Evolutionary conservation across 164 flowering plant genomes (phyloP).

Genomic region (Saururus chinensis): DNA sequence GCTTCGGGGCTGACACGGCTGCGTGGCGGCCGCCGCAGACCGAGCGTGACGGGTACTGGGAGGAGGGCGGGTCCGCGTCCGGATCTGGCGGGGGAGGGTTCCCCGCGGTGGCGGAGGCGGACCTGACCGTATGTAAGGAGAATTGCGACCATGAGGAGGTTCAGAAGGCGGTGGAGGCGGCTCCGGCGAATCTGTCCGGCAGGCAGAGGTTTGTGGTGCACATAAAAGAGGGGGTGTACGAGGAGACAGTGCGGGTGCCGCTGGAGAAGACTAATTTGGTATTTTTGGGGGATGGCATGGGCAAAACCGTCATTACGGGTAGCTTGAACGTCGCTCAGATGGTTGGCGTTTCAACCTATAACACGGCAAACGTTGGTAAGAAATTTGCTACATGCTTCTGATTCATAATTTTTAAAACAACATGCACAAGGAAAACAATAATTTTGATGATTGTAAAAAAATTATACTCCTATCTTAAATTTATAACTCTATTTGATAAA

Average conservation of each 20-base stretch:
- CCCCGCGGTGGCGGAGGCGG: slow-evolving; percentile 12
- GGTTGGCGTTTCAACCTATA: slow-evolving; percentile 60
- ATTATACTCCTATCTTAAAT: too few relatives aligned
- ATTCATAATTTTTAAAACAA: too few relatives aligned
- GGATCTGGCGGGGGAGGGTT: slow-evolving; percentile 29
- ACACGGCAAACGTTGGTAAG: slow-evolving; percentile 83
- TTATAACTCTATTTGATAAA: too few relatives aligned
- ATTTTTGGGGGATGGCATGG: slow-evolving; percentile 85
- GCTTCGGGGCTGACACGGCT: slow-evolving; percentile 30
- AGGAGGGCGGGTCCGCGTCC: slow-evolving; percentile 19
- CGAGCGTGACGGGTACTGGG: slow-evolving; percentile 90
- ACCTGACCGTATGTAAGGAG: slow-evolving; percentile 66
- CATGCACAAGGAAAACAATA: too few relatives aligned
- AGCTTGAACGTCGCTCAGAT: slow-evolving; percentile 28
- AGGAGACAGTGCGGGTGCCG: slow-evolving; percentile 68
- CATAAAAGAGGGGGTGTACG: slow-evolving; percentile 67
- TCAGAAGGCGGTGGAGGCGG: slow-evolving; percentile 70
- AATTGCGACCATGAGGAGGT: slow-evolving; percentile 36
- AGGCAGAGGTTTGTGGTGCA: slow-evolving; percentile 40
- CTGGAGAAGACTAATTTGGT: slow-evolving; percentile 66
- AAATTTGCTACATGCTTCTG: too few relatives aligned
- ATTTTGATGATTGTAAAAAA: too few relatives aligned
- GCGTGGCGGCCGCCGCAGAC: slow-evolving; percentile 65
- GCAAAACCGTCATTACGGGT: slow-evolving; percentile 85
- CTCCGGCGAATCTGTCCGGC: slow-evolving; percentile 30